phyloP scores from a whole-genome alignment of 208 protist species.

The Acanthamoeba castellanii region DNA sequence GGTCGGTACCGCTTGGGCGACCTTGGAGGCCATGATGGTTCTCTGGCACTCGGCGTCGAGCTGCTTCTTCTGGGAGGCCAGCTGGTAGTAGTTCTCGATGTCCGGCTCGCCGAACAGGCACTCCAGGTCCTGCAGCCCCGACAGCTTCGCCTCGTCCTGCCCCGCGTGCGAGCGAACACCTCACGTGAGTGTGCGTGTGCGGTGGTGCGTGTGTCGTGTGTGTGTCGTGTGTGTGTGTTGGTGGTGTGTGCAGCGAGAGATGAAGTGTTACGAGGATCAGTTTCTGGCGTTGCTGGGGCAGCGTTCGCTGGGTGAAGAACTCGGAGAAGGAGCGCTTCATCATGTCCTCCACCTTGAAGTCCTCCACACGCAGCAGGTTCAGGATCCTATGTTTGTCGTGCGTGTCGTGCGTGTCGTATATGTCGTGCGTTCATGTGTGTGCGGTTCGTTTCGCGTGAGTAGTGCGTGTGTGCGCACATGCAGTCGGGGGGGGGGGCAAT shows the following conservation, averaged over 20 bases:
- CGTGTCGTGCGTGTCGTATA: no score
- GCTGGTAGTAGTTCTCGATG: slow-evolving; percentile 86
- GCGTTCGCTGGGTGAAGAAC: slow-evolving; percentile 77
- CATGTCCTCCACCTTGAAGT: slow-evolving; percentile 91
- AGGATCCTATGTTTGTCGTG: no score
- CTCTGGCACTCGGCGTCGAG: slow-evolving; percentile 58
- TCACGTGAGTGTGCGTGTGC: not conserved
- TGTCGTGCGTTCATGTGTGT: not conserved
- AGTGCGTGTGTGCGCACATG: not conserved
- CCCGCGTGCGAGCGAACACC: not conserved
- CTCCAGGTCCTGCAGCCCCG: slow-evolving; percentile 18
- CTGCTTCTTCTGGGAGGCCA: slow-evolving; percentile 69
- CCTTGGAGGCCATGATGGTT: slow-evolving; percentile 71
- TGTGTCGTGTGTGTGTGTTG: no score
- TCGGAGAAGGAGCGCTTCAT: slow-evolving; percentile 91
- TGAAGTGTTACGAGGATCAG: not conserved
- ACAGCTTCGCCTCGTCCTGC: slow-evolving; percentile 53
- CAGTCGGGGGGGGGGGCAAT: not conserved
- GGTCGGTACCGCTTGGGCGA: not conserved
- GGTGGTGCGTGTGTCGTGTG: no score
- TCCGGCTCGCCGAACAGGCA: slow-evolving; percentile 86
- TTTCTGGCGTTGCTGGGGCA: slow-evolving; percentile 61
- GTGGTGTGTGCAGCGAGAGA: no score
- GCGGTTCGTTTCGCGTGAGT: not conserved
- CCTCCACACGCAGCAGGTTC: slow-evolving; percentile 92